Evolutionary conservation across 2,329 filamentous ascomycete species (phyloP).

Genomic region (Penicillium sp.): DNA sequence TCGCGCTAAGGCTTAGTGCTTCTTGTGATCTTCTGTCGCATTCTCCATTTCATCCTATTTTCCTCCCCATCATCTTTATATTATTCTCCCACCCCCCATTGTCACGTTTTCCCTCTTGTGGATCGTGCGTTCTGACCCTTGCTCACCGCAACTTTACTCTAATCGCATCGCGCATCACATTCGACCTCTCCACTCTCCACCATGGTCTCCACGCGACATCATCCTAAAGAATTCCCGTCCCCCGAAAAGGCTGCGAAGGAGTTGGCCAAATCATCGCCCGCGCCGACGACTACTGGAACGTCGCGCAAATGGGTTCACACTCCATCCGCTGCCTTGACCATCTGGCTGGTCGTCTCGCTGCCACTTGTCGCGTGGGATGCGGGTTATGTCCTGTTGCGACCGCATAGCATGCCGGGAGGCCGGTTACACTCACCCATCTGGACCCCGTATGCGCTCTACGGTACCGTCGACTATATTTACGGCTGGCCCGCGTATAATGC

Average conservation of each 20-base stretch:
- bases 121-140: neutral
- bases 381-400: constrained; percentile 77
- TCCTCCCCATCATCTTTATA: too few relatives aligned
- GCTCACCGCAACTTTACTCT: neutral
- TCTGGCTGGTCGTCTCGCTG: constrained; percentile 76
- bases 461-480: constrained; percentile 78
- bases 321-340: constrained; percentile 61
- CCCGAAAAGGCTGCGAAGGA: constrained; percentile 30
- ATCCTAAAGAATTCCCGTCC: constrained; percentile 55
- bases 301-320: constrained; percentile 59
- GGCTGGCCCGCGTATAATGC: constrained; percentile 72
- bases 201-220: constrained; percentile 63
- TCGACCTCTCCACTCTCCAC: constrained; percentile 4
- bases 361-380: constrained; percentile 83
- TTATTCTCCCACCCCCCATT: neutral
- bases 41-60: constrained; percentile 2
- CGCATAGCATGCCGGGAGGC: constrained; percentile 80
- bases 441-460: constrained; percentile 80
- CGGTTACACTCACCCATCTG: constrained; percentile 72
- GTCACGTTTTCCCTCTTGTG: too few relatives aligned
- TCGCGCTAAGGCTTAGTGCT: constrained; percentile 9
- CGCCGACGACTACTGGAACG: constrained; percentile 25
- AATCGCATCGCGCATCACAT: neutral
- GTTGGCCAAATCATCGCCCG: constrained; percentile 31
- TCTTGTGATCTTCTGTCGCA: neutral